A percentile compares a stretch with the other conserved stretches of the same genome.
phyloP scores from a whole-genome alignment of 2,329 filamentous ascomycete genomes.

The Neonectria neomacrospora region DNA sequence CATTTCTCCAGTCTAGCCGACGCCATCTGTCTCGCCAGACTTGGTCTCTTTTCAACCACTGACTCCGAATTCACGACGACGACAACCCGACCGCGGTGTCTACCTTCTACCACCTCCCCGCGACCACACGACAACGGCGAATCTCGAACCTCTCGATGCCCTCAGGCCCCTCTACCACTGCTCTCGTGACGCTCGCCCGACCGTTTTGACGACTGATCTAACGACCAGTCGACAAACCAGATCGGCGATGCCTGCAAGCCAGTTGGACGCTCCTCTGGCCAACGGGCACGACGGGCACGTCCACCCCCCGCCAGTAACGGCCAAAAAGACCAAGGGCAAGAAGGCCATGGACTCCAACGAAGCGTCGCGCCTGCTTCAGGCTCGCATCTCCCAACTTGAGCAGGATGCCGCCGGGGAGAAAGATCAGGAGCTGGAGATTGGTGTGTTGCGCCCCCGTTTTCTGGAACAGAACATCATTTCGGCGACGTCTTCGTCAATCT shows the following conservation, averaged over 20 bases:
- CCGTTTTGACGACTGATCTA: constrained; percentile 28
- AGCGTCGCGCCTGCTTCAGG: constrained; percentile 89
- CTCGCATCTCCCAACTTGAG: constrained; percentile 95
- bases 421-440: constrained; percentile 95
- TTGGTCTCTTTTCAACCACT: constrained; percentile 24
- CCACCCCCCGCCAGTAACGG: constrained; percentile 56
- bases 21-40: constrained; percentile 23
- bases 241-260: constrained; percentile 53
- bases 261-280: constrained; percentile 54
- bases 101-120: constrained; percentile 26
- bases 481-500: constrained; percentile 6
- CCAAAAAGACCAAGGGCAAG: constrained; percentile 86
- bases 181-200: constrained; percentile 39
- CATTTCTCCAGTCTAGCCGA: constrained; percentile 29
- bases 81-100: constrained; percentile 27
- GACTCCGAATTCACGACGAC: constrained; percentile 13
- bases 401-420: constrained; percentile 93
- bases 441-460: constrained; percentile 61
- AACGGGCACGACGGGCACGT: constrained; percentile 56
- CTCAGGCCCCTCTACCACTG: constrained; percentile 28
- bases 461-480: constrained; percentile 22
- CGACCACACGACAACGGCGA: constrained; percentile 27
- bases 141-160: constrained; percentile 38
- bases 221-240: constrained; percentile 32
- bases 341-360: constrained; percentile 87